Conservation (phyloP, 2,329 filamentous ascomycete species). For the Cadophora sp. region DNA sequence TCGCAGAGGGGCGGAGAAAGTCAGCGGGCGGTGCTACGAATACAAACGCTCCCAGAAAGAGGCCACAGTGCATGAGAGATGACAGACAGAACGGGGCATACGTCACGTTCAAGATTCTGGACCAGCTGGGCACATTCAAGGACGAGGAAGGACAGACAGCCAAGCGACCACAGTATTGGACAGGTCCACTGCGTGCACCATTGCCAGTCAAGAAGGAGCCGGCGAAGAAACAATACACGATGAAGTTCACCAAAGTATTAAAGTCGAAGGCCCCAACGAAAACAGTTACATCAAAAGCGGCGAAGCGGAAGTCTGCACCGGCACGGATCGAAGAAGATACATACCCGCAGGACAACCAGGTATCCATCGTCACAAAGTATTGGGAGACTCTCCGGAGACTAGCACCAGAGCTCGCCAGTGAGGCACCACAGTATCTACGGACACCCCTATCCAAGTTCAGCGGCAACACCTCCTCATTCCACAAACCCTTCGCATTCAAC, state of each 20-base stretch:
- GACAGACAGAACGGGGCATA: slow-evolving; percentile 43
- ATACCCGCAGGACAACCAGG: slow-evolving; percentile 16
- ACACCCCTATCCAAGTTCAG: slow-evolving; percentile 17
- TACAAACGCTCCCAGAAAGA: slow-evolving; percentile 20
- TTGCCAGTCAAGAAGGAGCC: slow-evolving; percentile 18
- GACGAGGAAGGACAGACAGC: slow-evolving; percentile 34
- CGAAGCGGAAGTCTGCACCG: slow-evolving; percentile 21
- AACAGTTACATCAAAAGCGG: background rate
- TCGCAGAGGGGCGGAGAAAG: slow-evolving; percentile 29
- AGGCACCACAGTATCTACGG: slow-evolving; percentile 9
- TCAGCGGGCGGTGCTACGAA: slow-evolving; percentile 14
- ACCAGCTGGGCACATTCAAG: slow-evolving; percentile 34
- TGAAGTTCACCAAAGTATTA: background rate
- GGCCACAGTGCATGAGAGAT: slow-evolving; percentile 40
- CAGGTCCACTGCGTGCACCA: slow-evolving; percentile 25
- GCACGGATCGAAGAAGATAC: slow-evolving; percentile 3
- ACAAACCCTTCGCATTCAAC: slow-evolving; percentile 26
- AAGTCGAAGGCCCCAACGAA: slow-evolving; percentile 18
- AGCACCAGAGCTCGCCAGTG: slow-evolving; percentile 20
- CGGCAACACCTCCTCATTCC: slow-evolving; percentile 18
- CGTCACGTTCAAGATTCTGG: slow-evolving; percentile 43
- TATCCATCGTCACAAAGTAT: slow-evolving; percentile 6
- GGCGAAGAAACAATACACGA: slow-evolving; percentile 16
- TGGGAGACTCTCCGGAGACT: slow-evolving; percentile 28
- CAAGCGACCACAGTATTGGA: slow-evolving; percentile 34